Evolutionary conservation across 2,329 filamentous ascomycete genomes (phyloP), one percentile per base, ranked within the genome.

Genomic region (Calonectria pteridis): DNA sequence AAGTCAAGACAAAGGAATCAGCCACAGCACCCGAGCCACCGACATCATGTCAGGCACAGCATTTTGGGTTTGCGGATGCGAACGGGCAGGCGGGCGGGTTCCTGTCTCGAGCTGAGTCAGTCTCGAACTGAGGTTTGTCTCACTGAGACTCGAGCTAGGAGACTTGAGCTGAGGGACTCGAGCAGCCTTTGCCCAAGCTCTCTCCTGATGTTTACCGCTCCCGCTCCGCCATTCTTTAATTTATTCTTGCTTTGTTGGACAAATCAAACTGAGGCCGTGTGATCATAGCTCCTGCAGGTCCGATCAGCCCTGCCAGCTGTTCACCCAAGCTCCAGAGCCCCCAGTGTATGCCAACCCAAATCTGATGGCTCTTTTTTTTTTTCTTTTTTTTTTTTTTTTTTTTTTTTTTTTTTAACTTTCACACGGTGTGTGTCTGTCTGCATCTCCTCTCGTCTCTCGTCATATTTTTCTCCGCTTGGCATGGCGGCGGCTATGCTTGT

Each of bases 401-500:
- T n/a, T n/a, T n/a, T n/a, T n/a, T n/a, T n/a, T n/a, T n/a, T n/a
- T n/a, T n/a, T n/a, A n/a, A n/a, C n/a, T n/a, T n/a, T n/a, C n/a
- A n/a, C n/a, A n/a, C n/a, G n/a, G n/a, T n/a, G n/a, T n/a, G n/a
- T n/a, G n/a, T n/a, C n/a, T n/a, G n/a, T n/a, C n/a, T n/a, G n/a
- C n/a, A n/a, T n/a, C n/a, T n/a, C n/a, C n/a, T n/a, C n/a, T n/a
- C n/a, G n/a, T n/a, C n/a, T n/a, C n/a, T n/a, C n/a, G n/a, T n/a
- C n/a, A n/a, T n/a, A n/a, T 26, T 59, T 31, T 35, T 14, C 53
- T 37, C 33, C 33, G 4, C 43, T 59, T 59, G 35, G 33, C 58
- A 64, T 69, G 63, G 58, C 67, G 71, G 72, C 69, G 71, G 40
- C 75, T 58, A 50, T 51, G 66, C 51, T 43, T 74, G 76, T 76